Evolutionary conservation across 371 early-diverging fungal species (phyloP).

Genomic region (Dichotomocladium elegans): DNA sequence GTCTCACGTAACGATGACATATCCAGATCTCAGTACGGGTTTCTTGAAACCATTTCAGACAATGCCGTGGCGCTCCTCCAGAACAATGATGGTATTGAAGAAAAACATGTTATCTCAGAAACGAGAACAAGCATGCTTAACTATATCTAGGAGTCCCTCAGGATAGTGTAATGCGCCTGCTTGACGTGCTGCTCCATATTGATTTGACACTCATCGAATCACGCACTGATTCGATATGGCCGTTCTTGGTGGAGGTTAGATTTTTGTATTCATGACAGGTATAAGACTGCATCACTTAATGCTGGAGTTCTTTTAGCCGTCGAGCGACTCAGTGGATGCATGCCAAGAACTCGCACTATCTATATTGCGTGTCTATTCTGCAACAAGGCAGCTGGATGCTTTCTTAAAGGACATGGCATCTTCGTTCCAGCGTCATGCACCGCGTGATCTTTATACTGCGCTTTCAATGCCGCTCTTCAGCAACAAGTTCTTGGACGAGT

Average conservation of each 20-base stretch:
- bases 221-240: conserved; percentile 32
- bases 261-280: neutral
- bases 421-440: conserved; percentile 17
- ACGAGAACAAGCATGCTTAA: too few species aligned
- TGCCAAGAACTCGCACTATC: conserved; percentile 24
- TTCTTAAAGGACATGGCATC: conserved; percentile 37
- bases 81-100: too few species aligned
- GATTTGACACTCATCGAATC: conserved; percentile 34
- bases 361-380: conserved; percentile 35
- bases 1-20: conserved; percentile 32
- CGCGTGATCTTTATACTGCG: conserved; percentile 13
- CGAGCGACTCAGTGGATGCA: conserved; percentile 14
- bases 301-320: conserved; percentile 17
- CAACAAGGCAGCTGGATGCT: conserved; percentile 49
- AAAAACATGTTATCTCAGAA: too few species aligned
- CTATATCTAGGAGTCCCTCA: too few species aligned
- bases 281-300: neutral
- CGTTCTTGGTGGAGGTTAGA: conserved; percentile 31
- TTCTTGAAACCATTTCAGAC: conserved; percentile 19
- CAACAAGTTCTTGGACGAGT: conserved; percentile 38
- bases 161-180: conserved; percentile 20
- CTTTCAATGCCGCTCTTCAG: conserved; percentile 43
- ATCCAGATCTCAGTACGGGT: conserved; percentile 16
- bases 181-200: conserved; percentile 39
- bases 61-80: conserved; percentile 6